Evolutionary conservation across 441 rosid species (phyloP).

Genomic region (Corymbia citriodora): DNA sequence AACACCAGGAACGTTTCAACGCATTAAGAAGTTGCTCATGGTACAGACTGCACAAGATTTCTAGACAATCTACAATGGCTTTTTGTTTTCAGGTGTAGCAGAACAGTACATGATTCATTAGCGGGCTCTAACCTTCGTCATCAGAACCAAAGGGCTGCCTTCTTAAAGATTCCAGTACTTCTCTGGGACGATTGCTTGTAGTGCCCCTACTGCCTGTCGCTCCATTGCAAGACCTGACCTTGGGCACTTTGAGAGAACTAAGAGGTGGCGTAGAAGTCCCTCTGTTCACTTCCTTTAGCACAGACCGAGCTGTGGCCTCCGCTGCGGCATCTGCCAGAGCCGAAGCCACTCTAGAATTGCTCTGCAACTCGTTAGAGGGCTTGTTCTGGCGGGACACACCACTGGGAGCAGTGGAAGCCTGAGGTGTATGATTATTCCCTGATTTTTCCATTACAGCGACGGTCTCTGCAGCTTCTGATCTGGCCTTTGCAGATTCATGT

Average conservation of each 20-base stretch:
- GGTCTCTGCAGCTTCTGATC: conserved; percentile 45
- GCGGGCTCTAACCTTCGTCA: conserved; percentile 41
- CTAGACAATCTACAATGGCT: neutral
- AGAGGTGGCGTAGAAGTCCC: conserved; percentile 66
- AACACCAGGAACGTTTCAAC: neutral
- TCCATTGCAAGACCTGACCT: conserved; percentile 41
- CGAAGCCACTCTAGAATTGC: conserved; percentile 43
- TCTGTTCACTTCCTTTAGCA: conserved; percentile 63
- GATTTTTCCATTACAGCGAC: conserved; percentile 31
- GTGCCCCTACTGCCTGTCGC: conserved; percentile 10
- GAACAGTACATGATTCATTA: neutral
- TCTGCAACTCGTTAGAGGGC: conserved; percentile 9
- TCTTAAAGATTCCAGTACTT: conserved; percentile 74
- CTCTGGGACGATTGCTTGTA: conserved; percentile 38
- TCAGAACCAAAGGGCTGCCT: conserved; percentile 62
- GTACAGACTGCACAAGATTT: neutral
- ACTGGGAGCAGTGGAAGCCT: conserved; percentile 2
- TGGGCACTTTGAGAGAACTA: conserved; percentile 65
- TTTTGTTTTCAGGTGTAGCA: neutral
- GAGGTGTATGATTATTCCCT: conserved; percentile 27
- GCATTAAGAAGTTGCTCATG: neutral
- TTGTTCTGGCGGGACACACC: neutral
- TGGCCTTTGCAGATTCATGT: conserved; percentile 65
- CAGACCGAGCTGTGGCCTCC: conserved; percentile 56
- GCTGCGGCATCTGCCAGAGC: conserved; percentile 73